Conservation (phyloP, 148 eudicot species). For the Tetragonia tetragonoides region DNA sequence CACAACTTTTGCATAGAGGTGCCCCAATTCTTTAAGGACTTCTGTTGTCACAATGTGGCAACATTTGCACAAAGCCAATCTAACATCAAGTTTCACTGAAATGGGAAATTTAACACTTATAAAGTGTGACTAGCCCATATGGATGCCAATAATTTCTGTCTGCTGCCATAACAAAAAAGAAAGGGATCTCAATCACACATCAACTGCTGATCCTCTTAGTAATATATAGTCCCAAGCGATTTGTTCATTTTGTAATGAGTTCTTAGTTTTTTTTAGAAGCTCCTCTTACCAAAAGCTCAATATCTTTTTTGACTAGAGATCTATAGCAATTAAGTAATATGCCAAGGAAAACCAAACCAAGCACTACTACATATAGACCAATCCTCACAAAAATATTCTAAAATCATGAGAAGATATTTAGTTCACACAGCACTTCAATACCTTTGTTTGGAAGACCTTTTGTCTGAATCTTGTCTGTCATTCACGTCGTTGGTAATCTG, state of each 20-base stretch:
- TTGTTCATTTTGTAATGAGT: background rate
- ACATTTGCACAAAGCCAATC: background rate
- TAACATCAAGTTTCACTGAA: background rate
- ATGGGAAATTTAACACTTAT: background rate
- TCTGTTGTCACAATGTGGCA: background rate
- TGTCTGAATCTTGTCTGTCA: conserved; percentile 43
- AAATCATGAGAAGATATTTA: background rate
- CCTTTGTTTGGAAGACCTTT: conserved; percentile 49
- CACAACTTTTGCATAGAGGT: background rate
- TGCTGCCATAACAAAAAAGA: background rate
- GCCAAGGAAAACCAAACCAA: background rate
- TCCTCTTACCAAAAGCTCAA: background rate
- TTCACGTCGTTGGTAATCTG: conserved; percentile 36
- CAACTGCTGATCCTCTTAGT: background rate
- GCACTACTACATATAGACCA: background rate
- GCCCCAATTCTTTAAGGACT: background rate
- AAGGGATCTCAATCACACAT: background rate
- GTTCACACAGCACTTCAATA: conserved; percentile 16
- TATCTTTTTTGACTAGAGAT: background rate
- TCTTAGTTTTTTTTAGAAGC: no score
- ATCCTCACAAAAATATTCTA: background rate
- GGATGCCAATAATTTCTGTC: background rate
- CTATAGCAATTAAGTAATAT: background rate
- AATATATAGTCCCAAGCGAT: no score
- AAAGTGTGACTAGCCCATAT: background rate